Base-by-base conservation (phyloP, 305 asterid species). In the Striga hermonthica region DNA sequence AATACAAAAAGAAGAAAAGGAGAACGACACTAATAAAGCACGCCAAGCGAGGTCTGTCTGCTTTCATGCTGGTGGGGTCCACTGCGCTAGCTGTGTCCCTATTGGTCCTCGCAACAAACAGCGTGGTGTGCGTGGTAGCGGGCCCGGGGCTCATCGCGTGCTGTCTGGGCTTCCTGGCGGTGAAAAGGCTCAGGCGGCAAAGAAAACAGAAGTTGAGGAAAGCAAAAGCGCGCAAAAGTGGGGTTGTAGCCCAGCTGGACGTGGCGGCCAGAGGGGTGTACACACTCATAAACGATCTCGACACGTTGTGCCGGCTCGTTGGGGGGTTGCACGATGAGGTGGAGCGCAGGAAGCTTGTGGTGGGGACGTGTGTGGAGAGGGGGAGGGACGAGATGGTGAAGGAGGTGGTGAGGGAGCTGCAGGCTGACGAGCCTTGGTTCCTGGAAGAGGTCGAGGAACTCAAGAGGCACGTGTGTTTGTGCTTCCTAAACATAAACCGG, bases 241-340 rank as follows among this genome's bases (percentile, higher is more conserved):
- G n/a, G n/a, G n/a, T n/a, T n/a, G n/a, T n/a, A n/a, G n/a, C n/a
- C 53, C 80, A 81, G 60, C 79, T 86, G 8, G 95, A 90, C 22
- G 67, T 72, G 8, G 95, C 89, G 4, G 93, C 89, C 3, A 82
- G 81, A 48, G 97, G 96, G 60, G 78, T 84, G 16, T 88, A 81
- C 39, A 79, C 82, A 31, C 28, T 84, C 74, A 83, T 86, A 57
- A 90, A 86, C 8, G 88, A 90, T 64, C 84, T 90, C 7, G 93
- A 81, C 57, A 88, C 89, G 6, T 76, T 82, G 78, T 74, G 86
- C 44, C 35, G 82, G 73, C 69, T 88, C n/a, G 91, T 84, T 71
- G 69, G 73, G 79, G 65, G 81, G 68, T 54, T 86, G 65, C 36
- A 73, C 4, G 82, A 84, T 36, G 95, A 86, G 75, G 68, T 83